These are phyloP conservation scores for Xylaria flabelliformis DNA, from an alignment of 495 filamentous ascomycete species.

Conservation along the genomic window DNA sequence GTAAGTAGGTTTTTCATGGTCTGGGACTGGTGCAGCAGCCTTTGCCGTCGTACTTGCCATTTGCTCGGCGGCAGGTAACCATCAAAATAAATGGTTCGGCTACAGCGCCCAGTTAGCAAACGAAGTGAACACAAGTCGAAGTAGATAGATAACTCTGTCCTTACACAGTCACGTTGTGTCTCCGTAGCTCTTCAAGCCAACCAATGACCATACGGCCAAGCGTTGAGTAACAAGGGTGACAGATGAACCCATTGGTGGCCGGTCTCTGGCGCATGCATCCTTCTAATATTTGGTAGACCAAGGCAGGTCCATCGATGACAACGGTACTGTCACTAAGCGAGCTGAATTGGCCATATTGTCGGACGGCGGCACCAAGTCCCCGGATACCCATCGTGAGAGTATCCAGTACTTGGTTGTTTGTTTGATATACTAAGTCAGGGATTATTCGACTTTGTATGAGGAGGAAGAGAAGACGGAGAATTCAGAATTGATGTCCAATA, in stretches of 20 bases:
- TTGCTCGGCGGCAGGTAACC: slow-evolving; percentile 72
- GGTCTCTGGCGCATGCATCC: slow-evolving; percentile 54
- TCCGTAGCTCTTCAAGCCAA: slow-evolving; percentile 65
- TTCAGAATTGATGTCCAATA: not conserved
- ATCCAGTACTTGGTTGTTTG: too few relatives aligned
- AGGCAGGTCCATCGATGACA: slow-evolving; percentile 77
- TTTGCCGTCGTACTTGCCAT: slow-evolving; percentile 54
- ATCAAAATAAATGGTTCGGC: slow-evolving; percentile 76
- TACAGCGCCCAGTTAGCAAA: slow-evolving; percentile 35
- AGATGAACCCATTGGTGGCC: slow-evolving; percentile 45
- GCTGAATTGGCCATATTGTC: slow-evolving; percentile 60
- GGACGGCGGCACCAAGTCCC: slow-evolving; percentile 62
- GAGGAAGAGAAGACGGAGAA: not conserved
- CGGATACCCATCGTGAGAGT: slow-evolving; percentile 70
- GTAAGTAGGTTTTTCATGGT: slow-evolving; percentile 49
- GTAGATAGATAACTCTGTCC: not conserved
- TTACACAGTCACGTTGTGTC: slow-evolving; percentile 65
- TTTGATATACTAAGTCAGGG: not conserved
- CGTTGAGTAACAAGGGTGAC: slow-evolving; percentile 66
- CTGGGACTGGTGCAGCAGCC: slow-evolving; percentile 53
- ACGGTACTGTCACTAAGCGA: slow-evolving; percentile 53
- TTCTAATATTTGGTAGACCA: slow-evolving; percentile 73
- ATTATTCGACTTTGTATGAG: not conserved
- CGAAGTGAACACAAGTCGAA: not conserved
- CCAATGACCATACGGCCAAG: slow-evolving; percentile 63